phyloP scores from a whole-genome alignment of 2,329 filamentous ascomycete species.

The Fusarium piperis region DNA sequence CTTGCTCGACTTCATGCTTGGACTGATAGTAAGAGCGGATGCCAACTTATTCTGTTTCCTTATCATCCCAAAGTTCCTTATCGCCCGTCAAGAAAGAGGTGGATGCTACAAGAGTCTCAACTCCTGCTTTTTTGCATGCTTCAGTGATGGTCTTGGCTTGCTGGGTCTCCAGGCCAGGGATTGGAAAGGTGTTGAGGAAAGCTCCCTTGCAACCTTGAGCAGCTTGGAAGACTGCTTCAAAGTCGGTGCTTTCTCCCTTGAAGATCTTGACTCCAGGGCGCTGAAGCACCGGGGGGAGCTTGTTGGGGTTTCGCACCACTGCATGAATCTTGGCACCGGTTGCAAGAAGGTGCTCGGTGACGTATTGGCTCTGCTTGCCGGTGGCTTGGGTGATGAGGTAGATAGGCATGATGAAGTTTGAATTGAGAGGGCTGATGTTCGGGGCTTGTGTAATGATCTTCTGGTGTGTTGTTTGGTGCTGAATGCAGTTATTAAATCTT shows the following conservation, averaged over 20 bases:
- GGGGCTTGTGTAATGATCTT: neutral
- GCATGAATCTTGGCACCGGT: constrained; percentile 49
- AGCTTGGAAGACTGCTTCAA: constrained; percentile 44
- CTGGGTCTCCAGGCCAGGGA: constrained; percentile 40
- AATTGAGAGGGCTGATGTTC: neutral
- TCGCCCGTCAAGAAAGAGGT: constrained; percentile 37
- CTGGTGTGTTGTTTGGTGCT: neutral
- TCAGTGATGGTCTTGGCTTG: constrained; percentile 47
- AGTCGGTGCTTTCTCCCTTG: constrained; percentile 48
- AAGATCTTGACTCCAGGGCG: constrained; percentile 46
- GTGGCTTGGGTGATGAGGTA: constrained; percentile 50
- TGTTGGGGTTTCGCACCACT: constrained; percentile 48
- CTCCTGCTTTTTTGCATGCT: constrained; percentile 45
- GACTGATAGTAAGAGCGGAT: constrained; percentile 49
- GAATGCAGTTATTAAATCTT: neutral
- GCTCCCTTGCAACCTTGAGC: constrained; percentile 47
- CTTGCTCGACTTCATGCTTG: constrained; percentile 50
- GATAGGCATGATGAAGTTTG: constrained; percentile 35
- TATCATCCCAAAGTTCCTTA: constrained; percentile 39
- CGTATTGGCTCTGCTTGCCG: constrained; percentile 45
- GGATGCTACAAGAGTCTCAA: constrained; percentile 41
- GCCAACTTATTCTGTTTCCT: neutral
- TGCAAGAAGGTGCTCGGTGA: constrained; percentile 46
- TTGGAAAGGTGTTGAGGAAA: constrained; percentile 43
- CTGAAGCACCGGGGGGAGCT: constrained; percentile 40